Evolutionary conservation across 345 rosid genomes (phyloP).

Genomic region (Eucalyptus erythrocorys): DNA sequence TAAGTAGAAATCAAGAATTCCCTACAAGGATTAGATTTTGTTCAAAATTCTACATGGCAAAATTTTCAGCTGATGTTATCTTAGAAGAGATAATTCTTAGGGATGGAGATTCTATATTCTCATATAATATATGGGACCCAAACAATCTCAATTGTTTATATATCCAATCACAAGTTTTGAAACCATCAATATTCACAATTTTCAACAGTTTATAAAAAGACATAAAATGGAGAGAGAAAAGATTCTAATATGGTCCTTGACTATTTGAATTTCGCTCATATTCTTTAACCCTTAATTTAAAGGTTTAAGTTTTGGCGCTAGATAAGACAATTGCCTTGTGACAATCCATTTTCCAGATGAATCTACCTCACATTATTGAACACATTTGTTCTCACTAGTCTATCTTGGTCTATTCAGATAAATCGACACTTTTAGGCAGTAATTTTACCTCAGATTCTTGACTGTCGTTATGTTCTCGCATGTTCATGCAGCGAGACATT

Average conservation of each 20-base stretch:
- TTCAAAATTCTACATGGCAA: background rate
- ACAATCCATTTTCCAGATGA: background rate
- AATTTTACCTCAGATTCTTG: background rate
- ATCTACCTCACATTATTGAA: background rate
- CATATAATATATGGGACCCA: background rate
- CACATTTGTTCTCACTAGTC: background rate
- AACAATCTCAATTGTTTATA: background rate
- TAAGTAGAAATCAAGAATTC: background rate
- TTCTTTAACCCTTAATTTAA: background rate
- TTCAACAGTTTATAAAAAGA: background rate
- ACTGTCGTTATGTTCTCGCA: background rate
- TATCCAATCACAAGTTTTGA: background rate
- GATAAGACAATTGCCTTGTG: background rate
- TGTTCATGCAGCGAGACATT: background rate
- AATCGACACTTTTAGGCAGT: background rate
- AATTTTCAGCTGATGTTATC: background rate
- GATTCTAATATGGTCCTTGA: rapidly evolving
- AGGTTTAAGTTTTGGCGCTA: background rate
- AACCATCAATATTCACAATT: background rate
- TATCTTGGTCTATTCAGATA: background rate
- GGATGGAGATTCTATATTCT: background rate
- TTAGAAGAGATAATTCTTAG: background rate
- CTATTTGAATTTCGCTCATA: background rate
- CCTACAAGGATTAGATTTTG: background rate
- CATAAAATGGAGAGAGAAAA: background rate